Base-by-base conservation (phyloP, 2,329 filamentous ascomycete species). In the Nemania sp. region DNA sequence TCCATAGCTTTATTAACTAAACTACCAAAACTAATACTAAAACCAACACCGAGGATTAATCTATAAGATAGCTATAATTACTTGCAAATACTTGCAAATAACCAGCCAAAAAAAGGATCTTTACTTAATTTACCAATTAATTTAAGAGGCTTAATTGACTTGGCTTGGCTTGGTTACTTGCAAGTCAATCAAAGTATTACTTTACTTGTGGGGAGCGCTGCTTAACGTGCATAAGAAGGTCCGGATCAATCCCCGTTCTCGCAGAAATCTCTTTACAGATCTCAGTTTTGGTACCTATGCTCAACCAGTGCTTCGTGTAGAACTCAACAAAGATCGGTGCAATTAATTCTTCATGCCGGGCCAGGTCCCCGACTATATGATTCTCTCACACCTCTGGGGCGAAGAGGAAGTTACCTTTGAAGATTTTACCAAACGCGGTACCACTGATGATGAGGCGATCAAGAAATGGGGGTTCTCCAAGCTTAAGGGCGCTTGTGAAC, bases 331-430 rank as follows among this genome's bases (percentile, higher is more conserved):
- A 37, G 15, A 14, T 33, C 6, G 39, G 46, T n/a, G 46, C 48
- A 20, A 50, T 46, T 4, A 51, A 34, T 28, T 6, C 26, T 28
- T 28, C n/a, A n/a, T n/a, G n/a, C n/a, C n/a, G n/a, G n/a, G n/a
- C n/a, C 17, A 31, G 6, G n/a, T 40, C 24, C 34, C 34, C 2
- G 45, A 48, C 17, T 48, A 48, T 31, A 34, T 40, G 23, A 48
- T 48, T 23, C 45, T 48, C 11, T 48, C 45, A 20, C 45, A 48
- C 9, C 23, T 39, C 34, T 48, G 45, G 45, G 45, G 33, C 3
- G n/a, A 40, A 7, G 45, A 31, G 20, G 45, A 39, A 15, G 23
- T 40, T 6, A n/a, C 20, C 22, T 46, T 48, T 31, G 24, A 31
- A 23, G 36, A 48, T 26, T 33, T 48, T 17, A 48, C 34, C 8